These are phyloP conservation scores for Linaria vulgaris DNA, from an alignment of 257 asterid genomes.

Conservation along the genomic window DNA sequence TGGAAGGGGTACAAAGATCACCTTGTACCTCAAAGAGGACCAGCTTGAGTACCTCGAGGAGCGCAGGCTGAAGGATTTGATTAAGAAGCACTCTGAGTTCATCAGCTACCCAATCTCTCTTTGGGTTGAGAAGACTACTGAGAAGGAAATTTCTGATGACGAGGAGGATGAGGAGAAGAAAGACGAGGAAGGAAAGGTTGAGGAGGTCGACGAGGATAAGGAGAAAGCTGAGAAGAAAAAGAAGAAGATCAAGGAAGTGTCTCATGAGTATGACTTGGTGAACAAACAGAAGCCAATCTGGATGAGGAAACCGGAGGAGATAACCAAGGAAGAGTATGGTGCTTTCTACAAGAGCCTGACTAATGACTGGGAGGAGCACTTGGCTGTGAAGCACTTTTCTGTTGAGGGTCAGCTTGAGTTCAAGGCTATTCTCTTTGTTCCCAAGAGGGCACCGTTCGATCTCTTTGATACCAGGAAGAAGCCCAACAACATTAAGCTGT, in stretches of 20 bases:
- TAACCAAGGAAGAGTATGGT: constrained; percentile 57
- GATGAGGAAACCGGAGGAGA: constrained; percentile 67
- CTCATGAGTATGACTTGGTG: constrained; percentile 50
- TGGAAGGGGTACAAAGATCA: constrained; percentile 61
- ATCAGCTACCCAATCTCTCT: constrained; percentile 58
- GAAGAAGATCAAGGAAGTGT: constrained; percentile 59
- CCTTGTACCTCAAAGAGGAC: constrained; percentile 55
- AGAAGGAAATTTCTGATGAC: constrained; percentile 59
- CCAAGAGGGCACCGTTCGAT: constrained; percentile 64
- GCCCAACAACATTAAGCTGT: constrained; percentile 60
- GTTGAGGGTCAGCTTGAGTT: constrained; percentile 66
- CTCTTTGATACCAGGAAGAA: constrained; percentile 61
- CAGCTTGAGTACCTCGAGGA: constrained; percentile 66
- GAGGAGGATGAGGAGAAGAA: constrained; percentile 59
- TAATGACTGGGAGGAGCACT: constrained; percentile 63
- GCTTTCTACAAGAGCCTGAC: constrained; percentile 63
- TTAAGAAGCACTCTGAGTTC: constrained; percentile 60
- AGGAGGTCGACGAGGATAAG: constrained; percentile 54
- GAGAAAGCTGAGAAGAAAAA: constrained; percentile 51
- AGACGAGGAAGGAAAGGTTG: constrained; percentile 59
- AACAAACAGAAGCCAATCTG: constrained; percentile 65
- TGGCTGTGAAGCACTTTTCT: constrained; percentile 58
- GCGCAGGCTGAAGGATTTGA: constrained; percentile 54
- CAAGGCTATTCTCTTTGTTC: constrained; percentile 56
- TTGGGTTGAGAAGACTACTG: constrained; percentile 60